phyloP scores from a whole-genome alignment of 2,329 filamentous ascomycete genomes.

The Diaporthe aspalathi region DNA sequence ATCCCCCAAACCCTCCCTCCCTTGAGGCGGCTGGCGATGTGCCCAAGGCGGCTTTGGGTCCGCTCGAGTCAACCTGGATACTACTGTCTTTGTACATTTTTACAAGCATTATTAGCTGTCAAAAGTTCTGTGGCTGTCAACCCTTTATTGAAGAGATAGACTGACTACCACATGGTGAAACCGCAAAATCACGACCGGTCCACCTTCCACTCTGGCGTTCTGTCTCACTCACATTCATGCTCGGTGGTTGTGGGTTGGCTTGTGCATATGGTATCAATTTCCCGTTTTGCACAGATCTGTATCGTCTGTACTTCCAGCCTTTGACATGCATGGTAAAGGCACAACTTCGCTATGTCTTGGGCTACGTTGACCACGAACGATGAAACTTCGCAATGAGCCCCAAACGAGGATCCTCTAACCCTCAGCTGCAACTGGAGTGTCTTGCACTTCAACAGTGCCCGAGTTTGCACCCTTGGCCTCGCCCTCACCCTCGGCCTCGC shows the following conservation, averaged over 20 bases:
- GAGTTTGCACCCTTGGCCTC: conserved; percentile 41
- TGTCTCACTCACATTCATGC: neutral
- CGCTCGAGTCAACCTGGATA: conserved; percentile 12
- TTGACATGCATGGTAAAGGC: neutral
- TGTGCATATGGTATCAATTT: conserved; percentile 16
- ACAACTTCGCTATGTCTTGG: neutral
- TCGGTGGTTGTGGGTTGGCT: neutral
- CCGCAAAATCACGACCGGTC: no score
- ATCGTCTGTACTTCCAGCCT: neutral
- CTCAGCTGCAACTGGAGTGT: conserved; percentile 19
- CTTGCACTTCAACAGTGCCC: conserved; percentile 42
- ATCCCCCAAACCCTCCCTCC: neutral
- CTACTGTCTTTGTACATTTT: neutral
- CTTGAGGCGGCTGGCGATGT: neutral
- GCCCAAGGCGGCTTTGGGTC: neutral
- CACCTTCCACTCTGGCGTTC: neutral
- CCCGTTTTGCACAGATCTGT: neutral
- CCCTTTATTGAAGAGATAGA: neutral
- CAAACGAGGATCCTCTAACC: neutral
- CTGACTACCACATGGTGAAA: neutral
- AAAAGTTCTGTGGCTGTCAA: conserved; percentile 5
- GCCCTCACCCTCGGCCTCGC: neutral
- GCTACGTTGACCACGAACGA: neutral
- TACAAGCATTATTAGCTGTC: neutral
- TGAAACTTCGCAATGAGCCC: neutral